Conservation (phyloP, 768 basidiomycete genomes). For the Boletus rufocinnamomeus region DNA sequence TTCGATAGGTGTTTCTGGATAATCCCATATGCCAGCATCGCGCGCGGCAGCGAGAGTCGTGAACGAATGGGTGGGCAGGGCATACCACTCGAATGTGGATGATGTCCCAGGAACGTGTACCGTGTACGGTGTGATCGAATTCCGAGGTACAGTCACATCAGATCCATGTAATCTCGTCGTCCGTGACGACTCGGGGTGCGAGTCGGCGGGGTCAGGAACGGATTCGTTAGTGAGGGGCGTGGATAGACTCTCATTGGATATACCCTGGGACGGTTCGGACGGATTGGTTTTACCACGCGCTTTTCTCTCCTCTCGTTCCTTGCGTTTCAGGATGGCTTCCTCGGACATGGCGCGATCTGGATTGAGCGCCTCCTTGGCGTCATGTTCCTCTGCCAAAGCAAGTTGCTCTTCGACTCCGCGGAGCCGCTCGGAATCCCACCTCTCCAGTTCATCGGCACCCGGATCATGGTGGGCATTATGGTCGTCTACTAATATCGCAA, state of each 20-base stretch:
- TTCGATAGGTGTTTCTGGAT: slow-evolving; percentile 65
- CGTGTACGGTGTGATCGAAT: slow-evolving; percentile 41
- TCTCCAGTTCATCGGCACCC: slow-evolving; percentile 44
- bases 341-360: slow-evolving; percentile 51
- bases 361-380: slow-evolving; percentile 44
- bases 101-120: slow-evolving; percentile 72
- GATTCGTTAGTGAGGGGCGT: neutral
- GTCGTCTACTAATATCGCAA: slow-evolving; percentile 80
- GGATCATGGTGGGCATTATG: slow-evolving; percentile 55
- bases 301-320: slow-evolving; percentile 60
- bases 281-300: slow-evolving; percentile 15
- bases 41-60: slow-evolving; percentile 60
- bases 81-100: slow-evolving; percentile 68
- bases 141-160: slow-evolving; percentile 10
- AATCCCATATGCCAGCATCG: slow-evolving; percentile 73
- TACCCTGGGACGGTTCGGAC: slow-evolving; percentile 7
- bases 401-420: slow-evolving; percentile 51
- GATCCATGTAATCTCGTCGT: neutral
- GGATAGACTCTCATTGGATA: slow-evolving; percentile 12
- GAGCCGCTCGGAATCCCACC: slow-evolving; percentile 55
- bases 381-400: slow-evolving; percentile 49
- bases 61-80: slow-evolving; percentile 45
- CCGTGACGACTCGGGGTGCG: slow-evolving; percentile 4
- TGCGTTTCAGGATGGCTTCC: slow-evolving; percentile 70
- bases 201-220: neutral